A percentile compares a stretch with the other conserved stretches of the same genome.
Evolutionary conservation across 331 rosid genomes (phyloP).

Genomic region (Ulmus americana): DNA sequence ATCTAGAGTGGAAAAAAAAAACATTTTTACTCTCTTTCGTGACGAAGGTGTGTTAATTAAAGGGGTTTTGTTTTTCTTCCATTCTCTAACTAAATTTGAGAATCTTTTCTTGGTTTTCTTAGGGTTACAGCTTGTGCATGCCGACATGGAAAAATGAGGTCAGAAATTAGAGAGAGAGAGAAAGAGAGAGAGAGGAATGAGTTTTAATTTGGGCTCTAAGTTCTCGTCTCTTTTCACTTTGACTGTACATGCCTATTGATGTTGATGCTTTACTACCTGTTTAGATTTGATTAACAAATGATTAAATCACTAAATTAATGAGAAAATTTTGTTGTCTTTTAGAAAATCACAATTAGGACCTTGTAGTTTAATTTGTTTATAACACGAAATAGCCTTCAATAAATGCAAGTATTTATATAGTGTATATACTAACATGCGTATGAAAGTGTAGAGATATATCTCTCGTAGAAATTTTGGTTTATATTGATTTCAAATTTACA

Average conservation of each 20-base stretch:
- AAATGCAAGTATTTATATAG: too few species aligned
- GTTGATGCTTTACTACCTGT: constrained; percentile 8
- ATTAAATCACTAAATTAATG: not conserved
- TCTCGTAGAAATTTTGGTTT: too few species aligned
- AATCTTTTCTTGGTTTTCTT: constrained; percentile 5
- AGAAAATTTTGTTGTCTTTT: not conserved
- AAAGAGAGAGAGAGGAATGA: not conserved
- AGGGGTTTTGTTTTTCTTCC: not conserved
- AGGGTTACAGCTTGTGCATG: constrained; percentile 19
- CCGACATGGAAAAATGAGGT: constrained; percentile 39
- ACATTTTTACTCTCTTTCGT: constrained; percentile 12
- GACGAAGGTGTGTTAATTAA: constrained; percentile 6
- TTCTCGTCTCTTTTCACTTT: constrained; percentile 15
- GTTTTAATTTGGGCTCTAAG: constrained; percentile 1
- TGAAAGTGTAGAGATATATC: too few species aligned
- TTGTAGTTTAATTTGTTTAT: too few species aligned
- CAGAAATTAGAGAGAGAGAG: constrained; percentile 8
- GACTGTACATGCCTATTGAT: constrained; percentile 23
- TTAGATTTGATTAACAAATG: constrained; percentile 13
- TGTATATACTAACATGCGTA: too few species aligned
- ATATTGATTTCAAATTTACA: too few species aligned
- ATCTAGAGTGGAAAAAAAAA: constrained; percentile 13
- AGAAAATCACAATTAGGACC: too few species aligned
- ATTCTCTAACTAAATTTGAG: constrained; percentile 12
- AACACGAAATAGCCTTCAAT: too few species aligned